Conservation (phyloP, 2,329 filamentous ascomycete genomes). For the Cladosporium sp. region DNA sequence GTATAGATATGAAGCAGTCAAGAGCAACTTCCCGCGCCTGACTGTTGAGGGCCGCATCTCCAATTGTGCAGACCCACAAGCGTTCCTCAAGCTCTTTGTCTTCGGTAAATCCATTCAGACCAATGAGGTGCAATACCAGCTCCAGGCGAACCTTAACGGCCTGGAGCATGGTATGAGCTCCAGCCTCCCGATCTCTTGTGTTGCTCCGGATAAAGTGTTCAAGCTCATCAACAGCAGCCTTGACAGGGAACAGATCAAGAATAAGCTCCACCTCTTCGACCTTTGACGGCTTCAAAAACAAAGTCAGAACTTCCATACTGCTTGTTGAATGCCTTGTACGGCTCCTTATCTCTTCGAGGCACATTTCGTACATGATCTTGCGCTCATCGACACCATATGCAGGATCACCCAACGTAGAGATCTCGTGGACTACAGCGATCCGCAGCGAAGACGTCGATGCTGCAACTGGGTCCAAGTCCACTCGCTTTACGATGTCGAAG, state of each 20-base stretch:
- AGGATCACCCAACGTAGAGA: conserved; percentile 12
- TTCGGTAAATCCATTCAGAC: conserved; percentile 5
- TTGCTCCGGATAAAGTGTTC: conserved; percentile 27
- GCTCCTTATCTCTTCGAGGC: conserved; percentile 19
- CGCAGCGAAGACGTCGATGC: conserved; percentile 15
- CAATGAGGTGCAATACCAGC: conserved; percentile 51
- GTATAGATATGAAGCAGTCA: conserved; percentile 6
- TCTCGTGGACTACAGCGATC: conserved; percentile 19
- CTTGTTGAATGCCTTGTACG: conserved; percentile 20
- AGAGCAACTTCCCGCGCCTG: conserved; percentile 10
- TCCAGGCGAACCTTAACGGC: conserved; percentile 40
- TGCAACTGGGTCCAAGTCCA: conserved; percentile 12
- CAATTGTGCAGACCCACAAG: conserved; percentile 18
- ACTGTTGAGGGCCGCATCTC: conserved; percentile 20
- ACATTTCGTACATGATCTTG: conserved; percentile 20
- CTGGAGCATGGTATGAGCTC: not conserved
- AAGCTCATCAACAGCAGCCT: conserved; percentile 36
- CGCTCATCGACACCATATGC: conserved; percentile 16
- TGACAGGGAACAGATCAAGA: conserved; percentile 20
- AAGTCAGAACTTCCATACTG: conserved; percentile 21
- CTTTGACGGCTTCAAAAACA: conserved; percentile 17
- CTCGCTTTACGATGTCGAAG: conserved; percentile 24
- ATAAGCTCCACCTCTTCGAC: conserved; percentile 18
- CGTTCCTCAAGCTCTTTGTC: conserved; percentile 11
- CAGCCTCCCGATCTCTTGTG: not conserved